Conservation (phyloP, 345 rosid genomes). For the Pseudoturritis turrita region DNA sequence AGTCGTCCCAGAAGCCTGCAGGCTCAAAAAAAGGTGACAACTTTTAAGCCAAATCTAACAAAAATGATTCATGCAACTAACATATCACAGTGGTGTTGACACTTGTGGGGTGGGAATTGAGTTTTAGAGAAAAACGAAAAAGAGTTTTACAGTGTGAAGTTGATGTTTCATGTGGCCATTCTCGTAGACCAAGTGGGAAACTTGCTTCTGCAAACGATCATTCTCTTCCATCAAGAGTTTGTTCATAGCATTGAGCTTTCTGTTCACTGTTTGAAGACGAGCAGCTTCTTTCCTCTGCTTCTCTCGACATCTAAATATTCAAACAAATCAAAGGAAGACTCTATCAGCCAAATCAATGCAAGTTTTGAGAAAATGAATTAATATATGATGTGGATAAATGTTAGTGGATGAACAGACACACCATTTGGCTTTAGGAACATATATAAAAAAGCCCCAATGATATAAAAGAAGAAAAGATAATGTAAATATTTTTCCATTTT, state of each 20-base stretch:
- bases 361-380: too few relatives aligned
- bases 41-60: not conserved
- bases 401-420: constrained; percentile 10
- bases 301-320: constrained; percentile 78
- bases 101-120: not conserved
- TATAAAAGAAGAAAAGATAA: constrained; percentile 8
- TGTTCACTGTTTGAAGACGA: constrained; percentile 84
- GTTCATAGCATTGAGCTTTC: constrained; percentile 89
- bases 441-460: not conserved
- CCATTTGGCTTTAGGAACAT: not conserved
- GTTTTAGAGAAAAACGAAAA: not conserved
- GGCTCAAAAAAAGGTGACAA: not conserved
- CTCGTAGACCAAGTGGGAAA: constrained; percentile 88
- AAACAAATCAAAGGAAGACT: not conserved
- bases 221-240: constrained; percentile 98
- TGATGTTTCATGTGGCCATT: constrained; percentile 88
- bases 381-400: not conserved
- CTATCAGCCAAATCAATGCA: too few relatives aligned
- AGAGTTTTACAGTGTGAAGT: constrained; percentile 34
- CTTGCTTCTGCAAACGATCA: constrained; percentile 97
- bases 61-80: not conserved
- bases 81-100: not conserved
- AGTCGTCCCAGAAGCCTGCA: constrained; percentile 86
- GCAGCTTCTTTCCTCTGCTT: constrained; percentile 97
- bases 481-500: not conserved